These are phyloP conservation scores for Candida sp. DNA, from an alignment of 1,139 yeast genomes.

Conservation along the genomic window DNA sequence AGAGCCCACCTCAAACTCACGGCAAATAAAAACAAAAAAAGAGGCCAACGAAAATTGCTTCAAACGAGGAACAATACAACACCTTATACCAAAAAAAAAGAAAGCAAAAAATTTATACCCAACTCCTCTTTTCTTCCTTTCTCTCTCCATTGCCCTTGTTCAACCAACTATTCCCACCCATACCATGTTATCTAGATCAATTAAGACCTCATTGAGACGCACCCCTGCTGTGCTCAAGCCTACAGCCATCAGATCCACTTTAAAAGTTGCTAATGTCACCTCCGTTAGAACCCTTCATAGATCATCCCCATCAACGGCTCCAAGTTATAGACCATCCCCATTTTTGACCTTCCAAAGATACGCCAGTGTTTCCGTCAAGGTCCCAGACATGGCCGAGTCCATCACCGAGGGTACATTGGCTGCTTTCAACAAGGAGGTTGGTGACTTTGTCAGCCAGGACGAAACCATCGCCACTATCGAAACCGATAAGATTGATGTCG, in stretches of 20 bases:
- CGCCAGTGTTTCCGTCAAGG: slow-evolving; percentile 68
- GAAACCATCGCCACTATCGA: slow-evolving; percentile 97
- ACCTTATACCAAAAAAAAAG: not conserved
- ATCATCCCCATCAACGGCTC: slow-evolving; percentile 1
- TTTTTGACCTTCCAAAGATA: slow-evolving; percentile 34
- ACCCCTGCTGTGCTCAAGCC: slow-evolving; percentile 10
- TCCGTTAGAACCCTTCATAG: slow-evolving; percentile 14
- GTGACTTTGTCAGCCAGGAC: slow-evolving; percentile 87
- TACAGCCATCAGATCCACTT: slow-evolving; percentile 8
- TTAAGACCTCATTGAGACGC: slow-evolving; percentile 18
- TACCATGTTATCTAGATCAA: slow-evolving; percentile 19
- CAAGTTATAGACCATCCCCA: slow-evolving; percentile 4
- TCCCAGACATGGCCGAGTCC: slow-evolving; percentile 99
- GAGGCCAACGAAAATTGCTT: not conserved
- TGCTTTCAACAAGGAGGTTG: slow-evolving; percentile 79
- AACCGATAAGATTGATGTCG: slow-evolving; percentile 98
- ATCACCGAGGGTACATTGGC: slow-evolving; percentile 96
- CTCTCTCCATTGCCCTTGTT: not conserved
- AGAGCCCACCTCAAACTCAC: too few relatives aligned
- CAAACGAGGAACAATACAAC: not conserved
- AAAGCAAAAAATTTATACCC: not conserved
- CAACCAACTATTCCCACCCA: not conserved
- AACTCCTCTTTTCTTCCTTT: not conserved
- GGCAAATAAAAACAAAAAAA: not conserved
- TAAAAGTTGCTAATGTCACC: slow-evolving; percentile 13